Evolutionary conservation across 768 basidiomycete genomes (phyloP).

Genomic region (Dentipellis sp.): DNA sequence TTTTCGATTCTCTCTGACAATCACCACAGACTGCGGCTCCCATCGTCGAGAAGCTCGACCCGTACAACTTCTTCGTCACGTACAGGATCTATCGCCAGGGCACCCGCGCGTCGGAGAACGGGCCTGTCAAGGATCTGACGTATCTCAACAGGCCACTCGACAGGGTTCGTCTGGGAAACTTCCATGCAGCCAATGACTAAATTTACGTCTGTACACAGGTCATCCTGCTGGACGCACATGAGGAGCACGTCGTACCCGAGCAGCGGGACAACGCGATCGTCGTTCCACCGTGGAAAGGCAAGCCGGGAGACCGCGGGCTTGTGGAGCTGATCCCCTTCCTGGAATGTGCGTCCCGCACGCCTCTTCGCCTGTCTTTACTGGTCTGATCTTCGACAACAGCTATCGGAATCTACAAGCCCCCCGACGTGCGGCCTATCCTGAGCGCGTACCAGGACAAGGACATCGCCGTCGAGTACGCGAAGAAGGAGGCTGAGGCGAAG

Average conservation of each 20-base stretch:
- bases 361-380: neutral
- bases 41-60: constrained; percentile 88
- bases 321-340: constrained; percentile 95
- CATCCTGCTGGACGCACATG: constrained; percentile 74
- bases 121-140: constrained; percentile 89
- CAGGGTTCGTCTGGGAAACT: constrained; percentile 5
- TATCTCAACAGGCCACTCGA: constrained; percentile 68
- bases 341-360: constrained; percentile 52
- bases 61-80: constrained; percentile 80
- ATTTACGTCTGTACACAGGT: constrained; percentile 71
- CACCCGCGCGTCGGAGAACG: constrained; percentile 74
- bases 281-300: constrained; percentile 81
- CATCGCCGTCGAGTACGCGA: constrained; percentile 82
- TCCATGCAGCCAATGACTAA: neutral
- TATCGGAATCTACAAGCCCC: constrained; percentile 82
- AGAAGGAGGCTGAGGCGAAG: constrained; percentile 80
- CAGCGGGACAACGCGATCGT: constrained; percentile 88
- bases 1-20: neutral
- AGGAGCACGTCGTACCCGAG: constrained; percentile 61
- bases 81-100: constrained; percentile 92
- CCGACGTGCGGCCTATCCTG: constrained; percentile 83
- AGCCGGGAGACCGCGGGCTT: constrained; percentile 64
- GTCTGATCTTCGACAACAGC: constrained; percentile 35
- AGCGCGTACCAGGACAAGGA: constrained; percentile 81
- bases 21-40: constrained; percentile 68